phyloP scores from a whole-genome alignment of 2,329 filamentous ascomycete species.

The Penicillium sp. region DNA sequence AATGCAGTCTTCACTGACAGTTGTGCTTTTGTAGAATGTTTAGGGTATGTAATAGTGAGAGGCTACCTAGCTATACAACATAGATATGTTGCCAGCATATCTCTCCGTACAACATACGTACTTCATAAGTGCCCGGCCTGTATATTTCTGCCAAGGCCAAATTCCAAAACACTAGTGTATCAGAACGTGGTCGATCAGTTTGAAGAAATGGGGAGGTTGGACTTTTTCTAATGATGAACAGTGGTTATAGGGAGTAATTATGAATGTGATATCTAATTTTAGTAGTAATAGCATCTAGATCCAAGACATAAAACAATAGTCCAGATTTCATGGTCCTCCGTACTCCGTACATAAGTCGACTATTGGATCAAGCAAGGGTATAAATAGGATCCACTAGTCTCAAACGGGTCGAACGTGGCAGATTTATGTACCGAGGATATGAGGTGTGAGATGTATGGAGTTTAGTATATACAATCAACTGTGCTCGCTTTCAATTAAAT shows the following conservation, averaged over 20 bases:
- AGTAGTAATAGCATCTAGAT: not conserved
- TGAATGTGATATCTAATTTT: not conserved
- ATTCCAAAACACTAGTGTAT: not conserved
- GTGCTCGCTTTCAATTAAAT: not conserved
- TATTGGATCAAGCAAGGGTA: slow-evolving; percentile 3
- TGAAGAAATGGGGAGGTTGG: not conserved
- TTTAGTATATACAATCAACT: not conserved
- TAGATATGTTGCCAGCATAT: not conserved
- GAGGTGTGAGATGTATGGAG: not conserved
- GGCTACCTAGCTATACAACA: not conserved
- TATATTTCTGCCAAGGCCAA: not conserved
- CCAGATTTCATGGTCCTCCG: not conserved
- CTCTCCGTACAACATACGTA: not conserved
- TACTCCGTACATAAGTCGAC: not conserved
- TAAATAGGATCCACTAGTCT: slow-evolving; percentile 7
- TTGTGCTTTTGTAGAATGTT: not conserved
- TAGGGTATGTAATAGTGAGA: not conserved
- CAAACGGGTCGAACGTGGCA: not conserved
- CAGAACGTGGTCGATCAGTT: not conserved
- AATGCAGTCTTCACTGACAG: slow-evolving; percentile 26
- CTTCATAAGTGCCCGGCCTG: not conserved
- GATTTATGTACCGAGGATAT: not conserved
- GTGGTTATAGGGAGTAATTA: not conserved
- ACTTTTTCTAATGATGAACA: not conserved
- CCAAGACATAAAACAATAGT: not conserved